Percentiles rank a stretch among this genome's conserved stretches.
These are phyloP conservation scores for Russula earlei DNA, from an alignment of 768 basidiomycete genomes.

Conservation along the genomic window DNA sequence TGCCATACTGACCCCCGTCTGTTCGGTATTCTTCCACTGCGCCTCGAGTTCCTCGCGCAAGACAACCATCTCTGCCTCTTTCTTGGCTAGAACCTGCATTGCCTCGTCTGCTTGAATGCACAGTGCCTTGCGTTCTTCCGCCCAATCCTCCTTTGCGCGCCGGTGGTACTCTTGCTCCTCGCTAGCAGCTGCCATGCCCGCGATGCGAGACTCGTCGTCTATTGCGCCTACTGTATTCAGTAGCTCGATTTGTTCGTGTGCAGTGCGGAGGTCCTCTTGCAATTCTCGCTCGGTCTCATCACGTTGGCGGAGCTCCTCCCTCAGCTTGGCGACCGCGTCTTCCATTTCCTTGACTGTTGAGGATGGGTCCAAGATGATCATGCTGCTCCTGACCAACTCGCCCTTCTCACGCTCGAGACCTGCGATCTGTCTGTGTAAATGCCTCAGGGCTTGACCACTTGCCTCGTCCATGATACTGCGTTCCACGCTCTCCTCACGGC, in stretches of 20 bases:
- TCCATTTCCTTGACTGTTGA: slow-evolving; percentile 29
- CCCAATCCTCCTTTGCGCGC: slow-evolving; percentile 36
- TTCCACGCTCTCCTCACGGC: slow-evolving; percentile 72
- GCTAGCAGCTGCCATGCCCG: slow-evolving; percentile 22
- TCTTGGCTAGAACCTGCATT: slow-evolving; percentile 31
- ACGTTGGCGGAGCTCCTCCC: slow-evolving; percentile 33
- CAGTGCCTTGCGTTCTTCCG: slow-evolving; percentile 38
- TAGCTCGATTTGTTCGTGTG: slow-evolving; percentile 52
- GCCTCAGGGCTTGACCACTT: slow-evolving; percentile 66
- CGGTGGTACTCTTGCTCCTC: slow-evolving; percentile 35
- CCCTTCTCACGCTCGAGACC: slow-evolving; percentile 60
- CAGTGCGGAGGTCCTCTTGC: slow-evolving; percentile 42
- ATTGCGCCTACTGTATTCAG: slow-evolving; percentile 32
- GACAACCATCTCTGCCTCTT: slow-evolving; percentile 27
- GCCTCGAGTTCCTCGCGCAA: slow-evolving; percentile 59
- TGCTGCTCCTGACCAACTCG: slow-evolving; percentile 28
- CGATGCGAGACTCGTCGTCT: slow-evolving; percentile 32
- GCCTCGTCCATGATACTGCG: slow-evolving; percentile 79
- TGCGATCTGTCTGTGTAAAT: slow-evolving; percentile 71
- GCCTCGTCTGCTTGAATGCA: slow-evolving; percentile 31
- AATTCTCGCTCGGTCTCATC: slow-evolving; percentile 48
- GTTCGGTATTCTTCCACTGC: slow-evolving; percentile 62
- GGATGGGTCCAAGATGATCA: slow-evolving; percentile 6
- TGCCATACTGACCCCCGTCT: slow-evolving; percentile 38
- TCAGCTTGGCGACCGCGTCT: slow-evolving; percentile 40